A percentile compares a stretch with the other conserved stretches of the same genome.
phyloP scores from a whole-genome alignment of 2,329 filamentous ascomycete genomes.

The Pseudonectria foliicola region DNA sequence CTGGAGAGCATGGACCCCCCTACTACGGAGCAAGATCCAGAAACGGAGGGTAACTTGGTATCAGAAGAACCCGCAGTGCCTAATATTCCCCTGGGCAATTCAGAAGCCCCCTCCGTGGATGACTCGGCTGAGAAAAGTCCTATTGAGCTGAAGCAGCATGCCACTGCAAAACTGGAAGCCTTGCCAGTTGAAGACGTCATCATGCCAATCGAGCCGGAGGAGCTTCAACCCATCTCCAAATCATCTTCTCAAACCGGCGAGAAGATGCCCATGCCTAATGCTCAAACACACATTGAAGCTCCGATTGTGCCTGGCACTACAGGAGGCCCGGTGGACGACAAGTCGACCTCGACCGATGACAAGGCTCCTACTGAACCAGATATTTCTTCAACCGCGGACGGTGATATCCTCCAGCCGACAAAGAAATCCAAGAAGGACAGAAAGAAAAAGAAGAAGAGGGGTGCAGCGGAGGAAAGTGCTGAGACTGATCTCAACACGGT shows the following conservation, averaged over 20 bases:
- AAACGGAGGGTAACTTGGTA: neutral
- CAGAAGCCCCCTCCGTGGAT: constrained; percentile 3
- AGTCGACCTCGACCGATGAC: constrained; percentile 6
- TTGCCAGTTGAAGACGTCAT: constrained; percentile 6
- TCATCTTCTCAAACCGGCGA: constrained; percentile 13
- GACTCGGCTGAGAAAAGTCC: constrained; percentile 4
- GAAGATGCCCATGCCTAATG: constrained; percentile 20
- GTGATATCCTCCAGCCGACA: constrained; percentile 12
- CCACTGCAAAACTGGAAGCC: constrained; percentile 4
- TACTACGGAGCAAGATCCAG: neutral
- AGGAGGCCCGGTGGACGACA: constrained; percentile 10
- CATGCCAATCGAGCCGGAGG: constrained; percentile 8
- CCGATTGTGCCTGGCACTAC: constrained; percentile 12
- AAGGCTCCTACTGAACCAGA: constrained; percentile 9
- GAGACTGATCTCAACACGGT: constrained; percentile 12
- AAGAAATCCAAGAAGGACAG: constrained; percentile 30
- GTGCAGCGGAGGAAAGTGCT: constrained; percentile 13
- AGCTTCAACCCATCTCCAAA: constrained; percentile 9
- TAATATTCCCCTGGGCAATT: constrained; percentile 1
- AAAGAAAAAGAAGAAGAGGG: constrained; percentile 28
- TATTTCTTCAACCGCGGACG: constrained; percentile 11
- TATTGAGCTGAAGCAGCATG: constrained; percentile 4
- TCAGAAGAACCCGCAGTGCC: neutral
- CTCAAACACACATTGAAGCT: constrained; percentile 15
- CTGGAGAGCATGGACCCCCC: constrained; percentile 8